Percentiles rank a stretch among this genome's conserved stretches.
Evolutionary conservation across 202 grass and related monocot species (phyloP).

Genomic region (Thinopyrum obtusiflorum): DNA sequence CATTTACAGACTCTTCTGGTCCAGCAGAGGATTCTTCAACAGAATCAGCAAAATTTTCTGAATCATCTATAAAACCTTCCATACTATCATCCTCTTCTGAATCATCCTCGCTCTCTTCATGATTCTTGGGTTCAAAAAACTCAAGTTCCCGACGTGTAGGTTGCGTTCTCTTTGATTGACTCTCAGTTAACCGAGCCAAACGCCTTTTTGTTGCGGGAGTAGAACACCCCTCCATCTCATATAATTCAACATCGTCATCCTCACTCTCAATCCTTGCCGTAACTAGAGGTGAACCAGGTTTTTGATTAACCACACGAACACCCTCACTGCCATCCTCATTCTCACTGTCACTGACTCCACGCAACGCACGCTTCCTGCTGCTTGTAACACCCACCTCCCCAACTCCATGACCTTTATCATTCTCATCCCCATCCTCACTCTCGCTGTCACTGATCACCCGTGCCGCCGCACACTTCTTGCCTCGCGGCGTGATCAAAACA

Average conservation of each 20-base stretch:
- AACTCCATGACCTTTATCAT: neutral
- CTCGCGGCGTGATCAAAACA: neutral
- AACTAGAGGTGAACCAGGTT: too few species aligned
- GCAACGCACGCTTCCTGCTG: conserved; percentile 27
- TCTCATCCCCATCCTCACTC: conserved; percentile 25
- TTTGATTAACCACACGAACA: neutral
- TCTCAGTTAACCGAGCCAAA: conserved; percentile 36
- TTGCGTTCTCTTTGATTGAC: conserved; percentile 5
- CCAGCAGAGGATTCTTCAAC: conserved; percentile 3
- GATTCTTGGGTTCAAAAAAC: conserved; percentile 45
- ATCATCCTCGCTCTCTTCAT: conserved; percentile 35
- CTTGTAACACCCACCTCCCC: neutral
- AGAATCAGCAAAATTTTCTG: conserved; percentile 17
- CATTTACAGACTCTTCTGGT: conserved; percentile 32
- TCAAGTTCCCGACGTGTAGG: conserved; percentile 10
- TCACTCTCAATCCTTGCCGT: neutral
- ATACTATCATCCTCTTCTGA: conserved; percentile 43
- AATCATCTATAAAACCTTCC: conserved; percentile 46
- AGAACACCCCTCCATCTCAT: conserved; percentile 14
- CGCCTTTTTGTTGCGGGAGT: conserved; percentile 20
- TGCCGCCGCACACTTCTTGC: neutral
- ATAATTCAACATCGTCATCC: neutral
- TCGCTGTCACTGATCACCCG: conserved; percentile 25
- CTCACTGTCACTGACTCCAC: conserved; percentile 36
- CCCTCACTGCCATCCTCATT: neutral